These are phyloP conservation scores for Psilocybe tampanensis DNA, from an alignment of 768 basidiomycete species.

Conservation along the genomic window DNA sequence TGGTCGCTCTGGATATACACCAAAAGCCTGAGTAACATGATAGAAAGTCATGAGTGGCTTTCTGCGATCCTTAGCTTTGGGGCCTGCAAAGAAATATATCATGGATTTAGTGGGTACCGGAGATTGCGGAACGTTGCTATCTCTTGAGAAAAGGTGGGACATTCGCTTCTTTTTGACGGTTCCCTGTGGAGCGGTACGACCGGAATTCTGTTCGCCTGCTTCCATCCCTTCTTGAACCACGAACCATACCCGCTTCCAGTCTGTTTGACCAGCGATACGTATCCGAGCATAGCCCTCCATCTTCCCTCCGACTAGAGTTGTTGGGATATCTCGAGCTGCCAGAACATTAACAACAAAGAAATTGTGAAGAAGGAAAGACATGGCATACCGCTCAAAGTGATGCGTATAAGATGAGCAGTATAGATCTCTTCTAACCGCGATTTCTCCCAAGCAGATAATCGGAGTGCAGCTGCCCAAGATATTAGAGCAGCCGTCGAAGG, in stretches of 20 bases:
- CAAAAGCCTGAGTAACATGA: constrained; percentile 82
- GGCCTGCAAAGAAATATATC: constrained; percentile 62
- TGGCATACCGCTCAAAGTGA: constrained; percentile 52
- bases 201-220: constrained; percentile 23
- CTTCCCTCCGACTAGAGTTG: constrained; percentile 67
- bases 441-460: constrained; percentile 94
- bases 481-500: constrained; percentile 67
- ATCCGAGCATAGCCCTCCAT: constrained; percentile 93
- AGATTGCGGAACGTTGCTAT: constrained; percentile 29
- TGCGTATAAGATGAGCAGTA: constrained; percentile 89
- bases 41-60: constrained; percentile 70
- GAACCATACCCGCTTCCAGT: constrained; percentile 94
- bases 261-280: constrained; percentile 94
- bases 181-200: constrained; percentile 22
- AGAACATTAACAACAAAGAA: constrained; percentile 4
- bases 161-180: constrained; percentile 56
- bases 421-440: constrained; percentile 96
- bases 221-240: constrained; percentile 58
- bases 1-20: constrained; percentile 95
- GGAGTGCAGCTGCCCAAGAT: constrained; percentile 91
- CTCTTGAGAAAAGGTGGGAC: constrained; percentile 67
- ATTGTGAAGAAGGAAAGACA: constrained; percentile 1
- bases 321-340: constrained; percentile 52
- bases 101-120: constrained; percentile 33
- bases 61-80: constrained; percentile 76